Percentiles rank a stretch among this genome's conserved stretches.
Evolutionary conservation across 163 green algal species (phyloP).

Genomic region (Chlamydomonas reinhardtii): DNA sequence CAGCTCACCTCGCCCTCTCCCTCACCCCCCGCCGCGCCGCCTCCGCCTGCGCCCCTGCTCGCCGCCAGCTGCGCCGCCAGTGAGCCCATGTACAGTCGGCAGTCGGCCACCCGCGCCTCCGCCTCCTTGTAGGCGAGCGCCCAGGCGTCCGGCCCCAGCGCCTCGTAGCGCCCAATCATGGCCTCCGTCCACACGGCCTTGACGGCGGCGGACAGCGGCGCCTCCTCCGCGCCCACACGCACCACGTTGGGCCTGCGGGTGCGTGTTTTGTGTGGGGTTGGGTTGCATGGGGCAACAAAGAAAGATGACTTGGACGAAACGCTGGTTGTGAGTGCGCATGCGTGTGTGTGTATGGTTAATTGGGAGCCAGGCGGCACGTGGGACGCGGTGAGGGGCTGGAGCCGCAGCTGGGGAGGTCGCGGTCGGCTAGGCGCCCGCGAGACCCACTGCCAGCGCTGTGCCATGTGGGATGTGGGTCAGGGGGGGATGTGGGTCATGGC

Average conservation of each 20-base stretch:
- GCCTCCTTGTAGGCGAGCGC: constrained; percentile 33
- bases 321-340: too few relatives aligned
- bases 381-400: too few relatives aligned
- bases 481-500: too few relatives aligned
- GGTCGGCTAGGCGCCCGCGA: too few relatives aligned
- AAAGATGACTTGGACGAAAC: too few relatives aligned
- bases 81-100: constrained; percentile 30
- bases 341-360: too few relatives aligned
- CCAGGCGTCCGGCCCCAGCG: constrained; percentile 12
- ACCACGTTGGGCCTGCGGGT: constrained; percentile 81
- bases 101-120: constrained; percentile 22
- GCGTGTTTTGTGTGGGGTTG: neutral
- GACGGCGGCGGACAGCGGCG: constrained; percentile 69
- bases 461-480: too few relatives aligned
- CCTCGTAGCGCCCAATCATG: constrained; percentile 50
- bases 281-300: neutral
- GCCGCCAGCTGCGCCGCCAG: constrained; percentile 30
- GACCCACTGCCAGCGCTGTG: too few relatives aligned
- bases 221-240: constrained; percentile 79
- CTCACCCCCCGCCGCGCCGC: neutral
- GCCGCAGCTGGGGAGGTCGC: too few relatives aligned
- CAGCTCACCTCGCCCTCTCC: too few relatives aligned
- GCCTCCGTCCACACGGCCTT: constrained; percentile 73
- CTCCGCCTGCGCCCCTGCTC: neutral
- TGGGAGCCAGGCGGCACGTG: too few relatives aligned